Base-by-base conservation (phyloP, 2,329 filamentous ascomycete genomes). In the Chrysoporthe austroafricana region DNA sequence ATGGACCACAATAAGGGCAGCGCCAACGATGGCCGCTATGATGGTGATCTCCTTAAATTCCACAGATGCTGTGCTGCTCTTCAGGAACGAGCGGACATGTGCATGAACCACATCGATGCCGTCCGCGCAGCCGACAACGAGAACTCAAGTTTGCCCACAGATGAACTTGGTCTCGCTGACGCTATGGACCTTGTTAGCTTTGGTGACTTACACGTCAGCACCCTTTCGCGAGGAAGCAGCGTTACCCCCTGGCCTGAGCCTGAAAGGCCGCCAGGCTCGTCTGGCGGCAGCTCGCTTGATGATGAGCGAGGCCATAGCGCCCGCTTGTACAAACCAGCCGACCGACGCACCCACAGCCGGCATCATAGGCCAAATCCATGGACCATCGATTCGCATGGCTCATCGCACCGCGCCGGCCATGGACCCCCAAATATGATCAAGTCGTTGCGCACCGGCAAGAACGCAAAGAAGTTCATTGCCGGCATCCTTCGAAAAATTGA, bases 11-110 rank as follows among this genome's bases (percentile, higher is more conserved):
- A 81, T 72, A 77, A 76, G 18, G 70, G 74, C n/a, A 72, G 73
- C 2, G 71, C 73, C 26, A 72, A 75, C 11, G 74, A 75, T 34
- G 73, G 77, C 11, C 79, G 81, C 1, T 82, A 83, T 18, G 77
- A 85, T n/a, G 83, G 84, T 46, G 86, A 88, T 50, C 77, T 89
- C 1, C 77, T 83, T 43, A 76, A 81, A 26, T 89, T 89, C 71
- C 83, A 87, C 71, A 78, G 78, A 1, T 72, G 83, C n/a, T 88
- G 86, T 71, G 70, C 80, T 52, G 76, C 75, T 3, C 77, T 89
- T 3, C 85, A 88, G 67, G 77, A 77, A 64, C 83, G 84, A 7
- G 81, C 85, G 1, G 81, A 85, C 54, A 79, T 81, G 2, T 88
- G 85, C 70, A 80, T 86, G 54, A 79, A 81, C 16, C 82, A 81